Conservation (phyloP, 345 rosid species). For the Boechera retrofracta region DNA sequence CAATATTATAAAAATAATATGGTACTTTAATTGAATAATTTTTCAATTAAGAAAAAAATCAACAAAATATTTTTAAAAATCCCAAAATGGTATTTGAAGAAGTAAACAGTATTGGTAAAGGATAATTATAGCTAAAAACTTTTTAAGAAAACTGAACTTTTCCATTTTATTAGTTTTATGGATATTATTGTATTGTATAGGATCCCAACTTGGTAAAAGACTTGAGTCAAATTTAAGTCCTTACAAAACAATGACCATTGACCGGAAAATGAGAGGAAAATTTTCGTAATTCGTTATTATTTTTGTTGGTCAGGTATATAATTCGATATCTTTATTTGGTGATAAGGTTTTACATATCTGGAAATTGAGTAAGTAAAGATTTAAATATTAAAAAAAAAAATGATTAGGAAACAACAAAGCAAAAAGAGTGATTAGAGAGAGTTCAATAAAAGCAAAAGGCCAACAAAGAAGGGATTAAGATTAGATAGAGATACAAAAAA, state of each 20-base stretch:
- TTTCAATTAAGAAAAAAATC: too few species aligned
- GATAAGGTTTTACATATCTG: slow-evolving; percentile 31
- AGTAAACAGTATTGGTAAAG: neutral
- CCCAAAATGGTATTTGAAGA: neutral
- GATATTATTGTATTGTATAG: neutral
- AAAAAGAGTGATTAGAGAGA: slow-evolving; percentile 23
- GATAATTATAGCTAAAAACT: neutral
- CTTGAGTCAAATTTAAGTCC: slow-evolving; percentile 27
- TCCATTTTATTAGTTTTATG: neutral
- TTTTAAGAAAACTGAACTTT: neutral
- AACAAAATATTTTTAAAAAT: too few species aligned
- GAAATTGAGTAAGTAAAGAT: slow-evolving; percentile 3
- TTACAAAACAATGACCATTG: slow-evolving; percentile 22
- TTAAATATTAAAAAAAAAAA: neutral
- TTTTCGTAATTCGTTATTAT: neutral
- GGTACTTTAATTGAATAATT: too few species aligned
- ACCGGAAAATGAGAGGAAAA: slow-evolving; percentile 11
- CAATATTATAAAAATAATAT: neutral
- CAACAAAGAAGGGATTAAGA: slow-evolving; percentile 9
- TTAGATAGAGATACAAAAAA: slow-evolving; percentile 4
- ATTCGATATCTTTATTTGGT: neutral
- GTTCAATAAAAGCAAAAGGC: slow-evolving; percentile 34
- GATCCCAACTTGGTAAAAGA: slow-evolving; percentile 22
- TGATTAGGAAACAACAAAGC: slow-evolving; percentile 31
- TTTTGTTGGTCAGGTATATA: neutral